Percentiles rank a stretch among this genome's conserved stretches.
Evolutionary conservation across 177 flowering plant species (phyloP).

Genomic region (Vitis hybrid): DNA sequence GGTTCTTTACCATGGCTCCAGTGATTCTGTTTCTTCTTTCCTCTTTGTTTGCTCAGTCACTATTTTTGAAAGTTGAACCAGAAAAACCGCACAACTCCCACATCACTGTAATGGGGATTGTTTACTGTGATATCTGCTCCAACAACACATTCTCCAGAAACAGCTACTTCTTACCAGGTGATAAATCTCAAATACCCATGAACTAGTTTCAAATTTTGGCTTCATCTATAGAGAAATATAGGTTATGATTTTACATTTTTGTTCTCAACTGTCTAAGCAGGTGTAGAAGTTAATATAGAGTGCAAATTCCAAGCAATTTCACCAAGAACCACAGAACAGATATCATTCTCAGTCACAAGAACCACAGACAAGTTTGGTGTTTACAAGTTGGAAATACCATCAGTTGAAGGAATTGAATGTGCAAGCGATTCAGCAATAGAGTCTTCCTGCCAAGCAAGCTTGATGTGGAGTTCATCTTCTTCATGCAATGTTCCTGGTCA

Average conservation of each 20-base stretch:
- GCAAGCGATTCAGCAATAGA: conserved; percentile 33
- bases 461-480: conserved; percentile 33
- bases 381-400: conserved; percentile 43
- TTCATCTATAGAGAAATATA: not conserved
- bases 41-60: conserved; percentile 18
- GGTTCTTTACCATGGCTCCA: conserved; percentile 19
- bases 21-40: conserved; percentile 24
- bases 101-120: conserved; percentile 45
- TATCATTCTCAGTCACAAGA: conserved; percentile 43
- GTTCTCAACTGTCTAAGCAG: conserved; percentile 13
- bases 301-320: conserved; percentile 37
- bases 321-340: conserved; percentile 30
- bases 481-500: conserved; percentile 47
- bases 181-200: not conserved
- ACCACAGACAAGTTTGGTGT: conserved; percentile 37
- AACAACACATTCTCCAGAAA: conserved; percentile 50
- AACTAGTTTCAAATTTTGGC: not conserved
- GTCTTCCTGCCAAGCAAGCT: conserved; percentile 39
- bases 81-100: conserved; percentile 22
- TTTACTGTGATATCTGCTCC: conserved; percentile 50
- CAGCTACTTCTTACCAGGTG: conserved; percentile 59
- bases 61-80: conserved; percentile 19
- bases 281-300: conserved; percentile 39
- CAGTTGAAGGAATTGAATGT: conserved; percentile 44
- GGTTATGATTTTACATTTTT: conserved; percentile 1